Conservation (phyloP, 169 alveolate genomes). For the Plasmodium fragile region DNA sequence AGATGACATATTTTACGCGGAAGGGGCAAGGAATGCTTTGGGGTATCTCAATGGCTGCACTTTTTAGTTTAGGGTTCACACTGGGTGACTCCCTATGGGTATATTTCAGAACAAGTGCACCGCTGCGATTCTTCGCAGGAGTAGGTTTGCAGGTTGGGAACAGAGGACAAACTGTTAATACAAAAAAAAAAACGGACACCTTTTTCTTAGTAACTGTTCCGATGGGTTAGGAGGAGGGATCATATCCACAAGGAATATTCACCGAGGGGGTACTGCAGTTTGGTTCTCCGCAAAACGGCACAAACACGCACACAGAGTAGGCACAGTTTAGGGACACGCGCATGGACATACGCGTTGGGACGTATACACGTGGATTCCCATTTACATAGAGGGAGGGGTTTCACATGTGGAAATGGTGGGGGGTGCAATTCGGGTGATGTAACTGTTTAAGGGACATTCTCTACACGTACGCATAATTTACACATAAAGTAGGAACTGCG, state of each 20-base stretch:
- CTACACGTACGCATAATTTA: not conserved
- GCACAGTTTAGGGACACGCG: not conserved
- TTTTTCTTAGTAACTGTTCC: not conserved
- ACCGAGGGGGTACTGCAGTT: not conserved
- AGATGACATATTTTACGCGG: slow-evolving; percentile 61
- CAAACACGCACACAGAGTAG: not conserved
- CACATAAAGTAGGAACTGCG: not conserved
- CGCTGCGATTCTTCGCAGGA: not conserved
- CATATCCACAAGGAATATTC: not conserved
- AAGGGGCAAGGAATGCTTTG: not conserved
- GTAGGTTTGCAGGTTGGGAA: not conserved
- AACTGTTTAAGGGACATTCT: not conserved
- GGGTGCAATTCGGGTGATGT: not conserved
- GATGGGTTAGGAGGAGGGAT: not conserved
- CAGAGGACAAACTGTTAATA: not conserved
- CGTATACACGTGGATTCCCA: not conserved
- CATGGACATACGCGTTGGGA: not conserved
- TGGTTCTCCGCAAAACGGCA: not conserved
- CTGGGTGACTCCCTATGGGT: not conserved
- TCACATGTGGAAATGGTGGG: not conserved
- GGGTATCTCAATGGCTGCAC: not conserved
- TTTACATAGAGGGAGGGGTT: not conserved
- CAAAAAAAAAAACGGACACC: not conserved
- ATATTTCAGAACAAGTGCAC: not conserved
- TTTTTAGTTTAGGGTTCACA: not conserved